Percentiles rank a stretch among this genome's conserved stretches.
These are phyloP conservation scores for Astraeus odoratus DNA, from an alignment of 768 basidiomycete species.

Conservation along the genomic window DNA sequence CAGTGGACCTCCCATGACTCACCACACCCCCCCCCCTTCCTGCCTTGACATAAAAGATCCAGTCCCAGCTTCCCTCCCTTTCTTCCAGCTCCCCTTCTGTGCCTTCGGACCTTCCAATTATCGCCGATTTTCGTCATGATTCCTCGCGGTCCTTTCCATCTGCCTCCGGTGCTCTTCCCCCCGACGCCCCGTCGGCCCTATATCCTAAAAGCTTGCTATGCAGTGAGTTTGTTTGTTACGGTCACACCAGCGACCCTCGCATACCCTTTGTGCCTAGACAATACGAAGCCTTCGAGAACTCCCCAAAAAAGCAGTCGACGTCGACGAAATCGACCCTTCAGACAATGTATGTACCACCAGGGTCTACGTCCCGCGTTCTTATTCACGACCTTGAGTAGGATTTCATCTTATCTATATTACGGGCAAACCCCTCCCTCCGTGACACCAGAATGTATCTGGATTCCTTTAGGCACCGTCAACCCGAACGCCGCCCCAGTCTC, in stretches of 20 bases:
- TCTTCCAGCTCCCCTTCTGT: not conserved
- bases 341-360: constrained; percentile 40
- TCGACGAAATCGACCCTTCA: constrained; percentile 27
- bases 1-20: constrained; percentile 1
- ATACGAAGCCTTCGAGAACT: constrained; percentile 23
- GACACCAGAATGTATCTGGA: constrained; percentile 89
- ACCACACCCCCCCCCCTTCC: not conserved
- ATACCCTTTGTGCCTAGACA: constrained; percentile 18
- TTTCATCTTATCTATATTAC: constrained; percentile 91
- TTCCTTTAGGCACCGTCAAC: constrained; percentile 74
- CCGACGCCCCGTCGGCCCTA: constrained; percentile 31
- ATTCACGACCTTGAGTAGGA: constrained; percentile 61
- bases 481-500: constrained; percentile 24
- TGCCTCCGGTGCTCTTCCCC: constrained; percentile 25
- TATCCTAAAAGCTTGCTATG: constrained; percentile 47
- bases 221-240: constrained; percentile 33
- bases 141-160: constrained; percentile 23
- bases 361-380: constrained; percentile 6
- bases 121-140: constrained; percentile 27
- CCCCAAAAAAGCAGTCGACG: constrained; percentile 6
- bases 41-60: constrained; percentile 15
- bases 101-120: not conserved
- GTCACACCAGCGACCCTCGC: constrained; percentile 16
- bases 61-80: not conserved
- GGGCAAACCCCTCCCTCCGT: constrained; percentile 84